Conservation (phyloP, 805 yeast species). For the Brettanomyces naardenensis region DNA sequence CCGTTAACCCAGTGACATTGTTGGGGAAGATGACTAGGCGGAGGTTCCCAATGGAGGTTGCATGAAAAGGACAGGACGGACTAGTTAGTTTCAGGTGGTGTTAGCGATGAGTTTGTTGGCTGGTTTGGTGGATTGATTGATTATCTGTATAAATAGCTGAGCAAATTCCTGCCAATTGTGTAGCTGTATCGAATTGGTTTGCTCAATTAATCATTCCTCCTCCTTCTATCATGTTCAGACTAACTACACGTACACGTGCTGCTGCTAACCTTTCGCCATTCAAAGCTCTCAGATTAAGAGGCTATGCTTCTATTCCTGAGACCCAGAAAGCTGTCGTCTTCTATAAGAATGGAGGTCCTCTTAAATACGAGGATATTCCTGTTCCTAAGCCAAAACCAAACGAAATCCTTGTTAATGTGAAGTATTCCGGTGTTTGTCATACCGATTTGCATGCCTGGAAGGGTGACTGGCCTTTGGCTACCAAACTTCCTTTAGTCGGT, state of each 20-base stretch:
- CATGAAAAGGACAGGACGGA: too few species aligned
- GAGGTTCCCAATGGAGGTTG: too few species aligned
- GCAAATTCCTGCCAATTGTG: too few species aligned
- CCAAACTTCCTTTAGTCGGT: slow-evolving; percentile 72
- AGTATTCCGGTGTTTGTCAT: slow-evolving; percentile 90
- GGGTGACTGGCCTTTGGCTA: slow-evolving; percentile 84
- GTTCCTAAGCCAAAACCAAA: slow-evolving; percentile 74
- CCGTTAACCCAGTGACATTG: too few species aligned
- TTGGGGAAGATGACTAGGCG: too few species aligned
- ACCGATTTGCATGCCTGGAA: slow-evolving; percentile 92
- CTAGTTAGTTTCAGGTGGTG: too few species aligned
- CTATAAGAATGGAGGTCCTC: slow-evolving; percentile 56
- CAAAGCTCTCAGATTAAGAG: neutral
- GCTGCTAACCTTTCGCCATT: neutral
- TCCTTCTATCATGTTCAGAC: neutral
- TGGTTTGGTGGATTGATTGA: too few species aligned
- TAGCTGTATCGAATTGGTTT: too few species aligned
- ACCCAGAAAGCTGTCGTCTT: slow-evolving; percentile 68
- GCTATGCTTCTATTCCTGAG: slow-evolving; percentile 36
- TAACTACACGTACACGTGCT: too few species aligned
- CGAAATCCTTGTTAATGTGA: slow-evolving; percentile 73
- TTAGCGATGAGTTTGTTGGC: too few species aligned
- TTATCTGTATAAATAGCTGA: too few species aligned
- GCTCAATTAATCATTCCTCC: too few species aligned
- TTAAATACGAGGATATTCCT: slow-evolving; percentile 64